These are phyloP conservation scores for Thalia dealbata DNA, from an alignment of 176 grass and related monocot genomes.

Conservation along the genomic window DNA sequence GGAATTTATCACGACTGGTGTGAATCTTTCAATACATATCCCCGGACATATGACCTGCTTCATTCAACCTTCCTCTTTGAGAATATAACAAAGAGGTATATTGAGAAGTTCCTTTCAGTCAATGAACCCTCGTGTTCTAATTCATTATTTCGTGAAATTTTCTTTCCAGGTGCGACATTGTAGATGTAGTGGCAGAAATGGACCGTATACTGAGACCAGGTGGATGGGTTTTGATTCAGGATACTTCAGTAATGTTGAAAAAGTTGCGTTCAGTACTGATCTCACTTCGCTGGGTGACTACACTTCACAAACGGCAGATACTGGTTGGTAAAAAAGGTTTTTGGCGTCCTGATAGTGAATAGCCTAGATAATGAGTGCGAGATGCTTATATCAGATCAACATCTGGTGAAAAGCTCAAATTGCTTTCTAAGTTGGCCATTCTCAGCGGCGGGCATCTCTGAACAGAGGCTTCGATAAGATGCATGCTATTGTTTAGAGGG, in stretches of 20 bases:
- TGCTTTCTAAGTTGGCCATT: background rate
- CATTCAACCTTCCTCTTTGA: slow-evolving; percentile 63
- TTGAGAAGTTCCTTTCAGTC: background rate
- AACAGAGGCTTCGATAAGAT: background rate
- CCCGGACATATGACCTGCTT: slow-evolving; percentile 84
- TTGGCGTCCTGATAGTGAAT: slow-evolving; percentile 44
- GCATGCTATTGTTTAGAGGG: no score
- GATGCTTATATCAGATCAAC: background rate
- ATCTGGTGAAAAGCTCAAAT: background rate
- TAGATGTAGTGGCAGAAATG: slow-evolving; percentile 61
- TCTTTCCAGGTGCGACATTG: slow-evolving; percentile 55
- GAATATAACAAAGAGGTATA: slow-evolving; percentile 56
- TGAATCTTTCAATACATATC: slow-evolving; percentile 90
- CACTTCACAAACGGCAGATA: slow-evolving; percentile 47
- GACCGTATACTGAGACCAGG: slow-evolving; percentile 80
- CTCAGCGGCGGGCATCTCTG: background rate
- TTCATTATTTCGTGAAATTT: slow-evolving; percentile 10
- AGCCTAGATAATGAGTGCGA: slow-evolving; percentile 15
- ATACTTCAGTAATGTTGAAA: slow-evolving; percentile 40
- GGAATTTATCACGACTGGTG: slow-evolving; percentile 95
- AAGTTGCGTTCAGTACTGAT: slow-evolving; percentile 48
- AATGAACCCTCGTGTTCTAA: slow-evolving; percentile 4
- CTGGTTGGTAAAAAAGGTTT: slow-evolving; percentile 68
- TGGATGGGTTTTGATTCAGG: slow-evolving; percentile 72
- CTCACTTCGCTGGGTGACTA: slow-evolving; percentile 58